Base-by-base conservation (phyloP, 2,329 filamentous ascomycete genomes). In the Falciphora oryzae region DNA sequence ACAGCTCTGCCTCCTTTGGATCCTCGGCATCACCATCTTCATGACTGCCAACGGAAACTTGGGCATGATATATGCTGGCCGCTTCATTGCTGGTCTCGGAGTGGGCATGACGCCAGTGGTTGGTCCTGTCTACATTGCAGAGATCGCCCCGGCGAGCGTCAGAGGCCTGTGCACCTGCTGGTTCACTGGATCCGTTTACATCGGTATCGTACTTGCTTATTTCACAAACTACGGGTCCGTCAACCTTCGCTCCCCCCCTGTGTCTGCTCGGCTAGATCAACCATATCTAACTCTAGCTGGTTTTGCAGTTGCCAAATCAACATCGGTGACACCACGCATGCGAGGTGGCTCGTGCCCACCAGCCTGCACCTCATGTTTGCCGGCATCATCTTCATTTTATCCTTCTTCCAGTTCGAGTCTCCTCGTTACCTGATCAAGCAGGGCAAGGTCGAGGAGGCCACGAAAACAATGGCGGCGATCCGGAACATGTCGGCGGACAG, bases 331-430 rank as follows among this genome's bases (percentile, higher is more conserved):
- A 69, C 73, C n/a, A 79, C 77, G 2, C 75, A 79, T 65, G 77
- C 78, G 64, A 79, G 81, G 67, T 86, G 84, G 84, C 73, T 65
- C 18, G 83, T 92, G 0, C 90, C 91, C 0, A 92, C 89, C 57
- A 87, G 86, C 69, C 79, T 93, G 65, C 90, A 94, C 73, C 80
- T 94, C 74, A 92, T 92, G 71, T 92, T 93, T 71, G 87, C 90
- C 2, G 84, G 84, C 5, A 76, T 93, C 66, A 92, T 93, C 72
- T 84, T 91, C 71, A 70, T 85, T 65, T 80, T 93, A 18, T 90
- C 86, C 14, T 88, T 91, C 73, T 83, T 89, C 69, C 84, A 89
- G 67, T 81, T 80, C 65, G 89, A 92, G 73, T 91, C 89, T 0
- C 89, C 89, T 0, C 86, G 89, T 13, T 92, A 83, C 76, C 82